A percentile compares a stretch with the other conserved stretches of the same genome.
Conservation (phyloP, 805 yeast genomes). For the Suhomyces prunicola region DNA sequence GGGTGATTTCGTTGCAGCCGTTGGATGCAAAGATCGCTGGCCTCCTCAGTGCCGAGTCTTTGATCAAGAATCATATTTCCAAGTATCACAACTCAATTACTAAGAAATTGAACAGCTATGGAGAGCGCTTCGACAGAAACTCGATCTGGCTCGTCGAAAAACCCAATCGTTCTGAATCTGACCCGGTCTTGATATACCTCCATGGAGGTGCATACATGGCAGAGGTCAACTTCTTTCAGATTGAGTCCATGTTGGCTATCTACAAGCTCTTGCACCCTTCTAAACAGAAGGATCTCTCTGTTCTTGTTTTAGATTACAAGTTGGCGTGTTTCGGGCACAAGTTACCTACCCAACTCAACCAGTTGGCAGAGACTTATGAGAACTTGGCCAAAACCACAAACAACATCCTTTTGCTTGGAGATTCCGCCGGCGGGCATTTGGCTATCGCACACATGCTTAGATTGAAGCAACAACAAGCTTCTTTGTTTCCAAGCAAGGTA, state of each 20-base stretch:
- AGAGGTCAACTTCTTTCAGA: constrained; percentile 23
- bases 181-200: constrained; percentile 30
- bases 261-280: constrained; percentile 27
- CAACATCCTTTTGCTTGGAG: constrained; percentile 37
- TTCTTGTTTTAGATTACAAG: constrained; percentile 24
- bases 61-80: too few species aligned
- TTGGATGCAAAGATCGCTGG: too few species aligned
- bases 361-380: constrained; percentile 26
- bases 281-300: constrained; percentile 14
- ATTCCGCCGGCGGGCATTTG: constrained; percentile 44
- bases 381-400: constrained; percentile 16
- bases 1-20: too few species aligned
- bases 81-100: neutral
- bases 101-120: constrained; percentile 21
- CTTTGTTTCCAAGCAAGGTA: constrained; percentile 24
- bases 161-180: constrained; percentile 19
- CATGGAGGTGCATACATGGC: constrained; percentile 43
- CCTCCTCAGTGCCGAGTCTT: too few species aligned
- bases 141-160: constrained; percentile 34
- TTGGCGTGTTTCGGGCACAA: constrained; percentile 28
- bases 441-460: constrained; percentile 30
- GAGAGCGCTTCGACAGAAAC: constrained; percentile 27
- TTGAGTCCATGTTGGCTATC: constrained; percentile 27
- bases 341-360: constrained; percentile 32
- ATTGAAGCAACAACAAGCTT: constrained; percentile 13